Percentiles rank a stretch among this genome's conserved stretches.
Conservation (phyloP, 2,329 filamentous ascomycete genomes). For the Aplosporella prunicola region DNA sequence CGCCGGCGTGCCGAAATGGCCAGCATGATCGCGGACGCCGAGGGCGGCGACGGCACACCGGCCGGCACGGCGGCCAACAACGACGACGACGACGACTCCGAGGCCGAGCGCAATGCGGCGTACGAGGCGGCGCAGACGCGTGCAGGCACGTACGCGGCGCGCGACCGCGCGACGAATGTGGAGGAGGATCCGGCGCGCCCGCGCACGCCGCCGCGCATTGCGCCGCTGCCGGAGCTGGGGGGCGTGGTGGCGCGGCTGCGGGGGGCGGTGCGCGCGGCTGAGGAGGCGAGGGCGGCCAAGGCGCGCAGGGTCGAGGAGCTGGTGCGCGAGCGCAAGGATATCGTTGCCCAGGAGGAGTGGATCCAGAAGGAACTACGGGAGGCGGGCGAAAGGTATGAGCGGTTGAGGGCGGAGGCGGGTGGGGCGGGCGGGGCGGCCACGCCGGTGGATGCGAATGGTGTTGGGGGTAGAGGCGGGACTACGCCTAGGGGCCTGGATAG, state of each 20-base stretch:
- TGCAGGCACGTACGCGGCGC: constrained; percentile 66
- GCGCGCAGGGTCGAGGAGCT: constrained; percentile 56
- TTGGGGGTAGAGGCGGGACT: constrained; percentile 22
- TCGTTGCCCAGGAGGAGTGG: constrained; percentile 62
- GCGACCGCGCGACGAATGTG: constrained; percentile 25
- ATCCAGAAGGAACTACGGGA: constrained; percentile 74
- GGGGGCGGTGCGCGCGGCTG: constrained; percentile 52
- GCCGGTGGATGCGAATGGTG: constrained; percentile 18
- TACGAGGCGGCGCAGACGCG: constrained; percentile 83
- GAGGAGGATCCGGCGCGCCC: constrained; percentile 36
- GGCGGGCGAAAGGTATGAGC: constrained; percentile 63
- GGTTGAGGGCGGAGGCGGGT: constrained; percentile 42
- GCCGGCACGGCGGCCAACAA: constrained; percentile 48
- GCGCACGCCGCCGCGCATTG: constrained; percentile 62
- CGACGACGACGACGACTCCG: constrained; percentile 57
- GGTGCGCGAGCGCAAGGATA: constrained; percentile 57
- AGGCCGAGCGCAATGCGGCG: constrained; percentile 57
- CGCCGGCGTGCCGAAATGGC: constrained; percentile 69
- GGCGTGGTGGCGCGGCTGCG: constrained; percentile 58
- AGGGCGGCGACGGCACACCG: constrained; percentile 50
- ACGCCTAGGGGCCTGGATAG: constrained; percentile 24
- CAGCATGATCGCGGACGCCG: constrained; percentile 70
- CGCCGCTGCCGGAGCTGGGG: constrained; percentile 64
- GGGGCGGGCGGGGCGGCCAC: constrained; percentile 23
- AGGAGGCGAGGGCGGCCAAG: constrained; percentile 48